phyloP scores from a whole-genome alignment of 208 protist genomes.

The Trypanosoma avium region DNA sequence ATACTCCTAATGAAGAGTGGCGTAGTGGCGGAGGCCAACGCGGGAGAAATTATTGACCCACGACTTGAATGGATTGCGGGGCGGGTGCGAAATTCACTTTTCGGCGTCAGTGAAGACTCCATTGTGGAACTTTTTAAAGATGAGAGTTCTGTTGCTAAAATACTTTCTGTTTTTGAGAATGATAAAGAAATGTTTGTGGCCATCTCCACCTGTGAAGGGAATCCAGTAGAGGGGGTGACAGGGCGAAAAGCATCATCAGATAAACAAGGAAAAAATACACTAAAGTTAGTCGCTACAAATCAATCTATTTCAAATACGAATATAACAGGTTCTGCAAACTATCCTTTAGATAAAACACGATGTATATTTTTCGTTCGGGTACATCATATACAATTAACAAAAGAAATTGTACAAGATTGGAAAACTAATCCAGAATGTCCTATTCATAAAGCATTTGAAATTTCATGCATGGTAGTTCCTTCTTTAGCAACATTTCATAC shows the following conservation, averaged over 20 bases:
- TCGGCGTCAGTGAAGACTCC: constrained; percentile 54
- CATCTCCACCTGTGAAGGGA: constrained; percentile 57
- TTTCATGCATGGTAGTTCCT: constrained; percentile 74
- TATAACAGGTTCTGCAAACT: constrained; percentile 80
- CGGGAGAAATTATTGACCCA: no score
- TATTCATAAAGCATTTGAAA: constrained; percentile 81
- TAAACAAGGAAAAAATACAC: not conserved
- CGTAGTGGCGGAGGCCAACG: not conserved
- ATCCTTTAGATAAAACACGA: constrained; percentile 67
- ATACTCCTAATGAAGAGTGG: not conserved
- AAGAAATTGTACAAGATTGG: constrained; percentile 64
- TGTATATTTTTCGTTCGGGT: constrained; percentile 84
- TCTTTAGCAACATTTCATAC: constrained; percentile 80
- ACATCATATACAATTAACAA: constrained; percentile 55
- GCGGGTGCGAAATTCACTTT: constrained; percentile 55
- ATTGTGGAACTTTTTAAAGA: constrained; percentile 60
- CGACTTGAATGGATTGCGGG: constrained; percentile 70
- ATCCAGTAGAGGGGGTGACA: constrained; percentile 25
- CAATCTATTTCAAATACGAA: constrained; percentile 77
- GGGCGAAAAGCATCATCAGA: constrained; percentile 4
- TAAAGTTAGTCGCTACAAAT: constrained; percentile 58
- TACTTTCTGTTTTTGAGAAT: constrained; percentile 61
- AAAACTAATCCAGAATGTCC: constrained; percentile 44
- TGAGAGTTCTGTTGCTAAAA: constrained; percentile 26
- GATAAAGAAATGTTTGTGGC: constrained; percentile 55